Evolutionary conservation across 1,139 yeast genomes (phyloP).

Genomic region (Lodderomyces parapsilosis): DNA sequence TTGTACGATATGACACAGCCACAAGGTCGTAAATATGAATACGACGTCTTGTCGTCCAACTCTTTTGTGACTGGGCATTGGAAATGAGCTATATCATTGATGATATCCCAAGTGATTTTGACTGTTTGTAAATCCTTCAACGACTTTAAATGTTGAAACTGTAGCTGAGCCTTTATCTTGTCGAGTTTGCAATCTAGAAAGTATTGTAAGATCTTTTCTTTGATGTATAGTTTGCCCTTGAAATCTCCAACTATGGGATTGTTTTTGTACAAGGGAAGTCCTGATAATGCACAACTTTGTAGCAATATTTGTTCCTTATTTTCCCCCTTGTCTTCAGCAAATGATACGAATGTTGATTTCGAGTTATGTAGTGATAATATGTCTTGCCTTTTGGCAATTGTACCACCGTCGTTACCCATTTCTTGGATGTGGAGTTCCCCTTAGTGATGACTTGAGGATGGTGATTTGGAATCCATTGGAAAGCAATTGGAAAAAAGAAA

Average conservation of each 20-base stretch:
- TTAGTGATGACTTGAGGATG: too few relatives aligned
- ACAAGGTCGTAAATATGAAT: conserved; percentile 36
- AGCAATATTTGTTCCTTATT: conserved; percentile 15
- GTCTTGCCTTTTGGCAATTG: conserved; percentile 48
- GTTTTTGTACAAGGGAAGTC: conserved; percentile 23
- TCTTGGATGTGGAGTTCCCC: too few relatives aligned
- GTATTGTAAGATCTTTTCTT: conserved; percentile 63
- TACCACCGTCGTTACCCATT: conserved; percentile 55
- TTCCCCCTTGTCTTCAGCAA: conserved; percentile 28
- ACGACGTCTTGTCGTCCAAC: conserved; percentile 22
- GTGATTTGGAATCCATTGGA: too few relatives aligned
- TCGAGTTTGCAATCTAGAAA: conserved; percentile 35
- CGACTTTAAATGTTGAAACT: conserved; percentile 41
- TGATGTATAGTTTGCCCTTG: conserved; percentile 66
- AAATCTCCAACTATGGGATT: conserved; percentile 67
- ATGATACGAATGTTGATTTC: background rate
- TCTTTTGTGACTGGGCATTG: conserved; percentile 50
- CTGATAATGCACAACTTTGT: conserved; percentile 27
- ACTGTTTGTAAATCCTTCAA: conserved; percentile 32
- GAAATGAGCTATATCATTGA: conserved; percentile 27
- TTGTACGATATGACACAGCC: conserved; percentile 39
- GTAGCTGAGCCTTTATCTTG: conserved; percentile 7
- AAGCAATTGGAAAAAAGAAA: conserved; percentile 2
- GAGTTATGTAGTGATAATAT: conserved; percentile 27
- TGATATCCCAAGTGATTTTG: conserved; percentile 23